phyloP scores from a whole-genome alignment of 106 monocot genomes.

The Posidonia australis region DNA sequence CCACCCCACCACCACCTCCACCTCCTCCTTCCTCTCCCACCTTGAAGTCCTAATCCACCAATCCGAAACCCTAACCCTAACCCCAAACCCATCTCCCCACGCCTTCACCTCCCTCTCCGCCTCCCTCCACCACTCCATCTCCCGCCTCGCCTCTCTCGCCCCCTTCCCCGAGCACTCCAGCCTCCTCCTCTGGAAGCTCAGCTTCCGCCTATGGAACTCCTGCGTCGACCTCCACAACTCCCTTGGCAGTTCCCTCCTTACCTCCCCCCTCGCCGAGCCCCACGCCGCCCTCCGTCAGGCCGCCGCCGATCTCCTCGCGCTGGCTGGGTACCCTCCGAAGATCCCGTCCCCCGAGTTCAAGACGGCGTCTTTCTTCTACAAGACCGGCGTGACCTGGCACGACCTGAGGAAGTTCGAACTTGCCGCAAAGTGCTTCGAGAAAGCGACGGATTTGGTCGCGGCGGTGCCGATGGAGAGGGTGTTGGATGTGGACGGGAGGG shows the following conservation, averaged over 20 bases:
- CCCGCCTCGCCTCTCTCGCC: constrained; percentile 18
- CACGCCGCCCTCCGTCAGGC: constrained; percentile 58
- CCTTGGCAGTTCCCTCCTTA: neutral
- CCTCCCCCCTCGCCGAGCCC: neutral
- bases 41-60: constrained; percentile 11
- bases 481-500: constrained; percentile 42
- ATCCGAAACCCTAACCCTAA: neutral
- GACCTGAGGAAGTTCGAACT: constrained; percentile 37
- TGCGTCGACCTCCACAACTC: constrained; percentile 80
- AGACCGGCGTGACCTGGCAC: constrained; percentile 58
- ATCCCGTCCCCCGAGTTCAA: constrained; percentile 62
- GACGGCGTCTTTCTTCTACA: constrained; percentile 67
- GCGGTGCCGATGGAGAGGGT: constrained; percentile 11
- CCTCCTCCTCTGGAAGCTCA: constrained; percentile 70
- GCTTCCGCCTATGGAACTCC: constrained; percentile 91
- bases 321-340: constrained; percentile 46
- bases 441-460: constrained; percentile 49
- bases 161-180: constrained; percentile 32
- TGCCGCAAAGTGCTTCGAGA: constrained; percentile 68
- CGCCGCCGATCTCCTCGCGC: constrained; percentile 57
- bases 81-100: neutral
- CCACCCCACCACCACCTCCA: constrained; percentile 3
- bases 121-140: constrained; percentile 28
- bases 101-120: constrained; percentile 19
- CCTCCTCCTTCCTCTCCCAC: neutral